Base-by-base conservation (phyloP, 768 basidiomycete species). In the Zangia roseola region DNA sequence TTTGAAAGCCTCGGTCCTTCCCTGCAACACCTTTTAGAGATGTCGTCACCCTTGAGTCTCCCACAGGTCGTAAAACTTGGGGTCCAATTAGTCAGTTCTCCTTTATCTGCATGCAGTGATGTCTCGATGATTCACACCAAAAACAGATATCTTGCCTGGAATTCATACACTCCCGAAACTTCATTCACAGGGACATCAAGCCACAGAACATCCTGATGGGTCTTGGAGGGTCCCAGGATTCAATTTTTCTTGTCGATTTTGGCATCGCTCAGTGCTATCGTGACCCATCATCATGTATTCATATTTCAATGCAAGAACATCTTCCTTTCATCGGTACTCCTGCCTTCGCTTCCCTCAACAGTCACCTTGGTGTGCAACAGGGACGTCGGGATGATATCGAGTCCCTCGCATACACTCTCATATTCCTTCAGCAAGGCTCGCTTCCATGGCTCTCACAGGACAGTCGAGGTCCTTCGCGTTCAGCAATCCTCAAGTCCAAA, bases 121-220 rank as follows among this genome's bases (percentile, higher is more conserved):
- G 14, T 14, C 30, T 31, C n/a, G 34, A 21, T 42, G n/a, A 42
- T 42, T 42, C n/a, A 19, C 5, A 36, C 37, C 8, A 12, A 21
- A 25, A 41, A 41, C n/a, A 49, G 47, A 25, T 49, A 4, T 19
- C 47, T n/a, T 14, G 26, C 26, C 47, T 51, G 5, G 17, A 51
- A 23, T 47, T 38, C 13, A 25, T 43, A 16, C 51, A 53, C 28
- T 53, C 40, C 1, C 39, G 6, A 14, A 25, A 43, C 34, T 43
- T 47, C 20, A 28, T 53, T 21, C 45, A 53, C 19, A 12, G 16
- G 2, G 40, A 53, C 30, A 23, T 53, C 25, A 53, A 53, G 17
- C 51, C 17, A 4, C 45, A 42, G 21, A 48, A 53, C 30, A 43
- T 53, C 28, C 41, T 53, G 12, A 41, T 53, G 40, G 45, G 40